phyloP scores from a whole-genome alignment of 208 protist genomes.

The Balamuthia mandrillaris region DNA sequence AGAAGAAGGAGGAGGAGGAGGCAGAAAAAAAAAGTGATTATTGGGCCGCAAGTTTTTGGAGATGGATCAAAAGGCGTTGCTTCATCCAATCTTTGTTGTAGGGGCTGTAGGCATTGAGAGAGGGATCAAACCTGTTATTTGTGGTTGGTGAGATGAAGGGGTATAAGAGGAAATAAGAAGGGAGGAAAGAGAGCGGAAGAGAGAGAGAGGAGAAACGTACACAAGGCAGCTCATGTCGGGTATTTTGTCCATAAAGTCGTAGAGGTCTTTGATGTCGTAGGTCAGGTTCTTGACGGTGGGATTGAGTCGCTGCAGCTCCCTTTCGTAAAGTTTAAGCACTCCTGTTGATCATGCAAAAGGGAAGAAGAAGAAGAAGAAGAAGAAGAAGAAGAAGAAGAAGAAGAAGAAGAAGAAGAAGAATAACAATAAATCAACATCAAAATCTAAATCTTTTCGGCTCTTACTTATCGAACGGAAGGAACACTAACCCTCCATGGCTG shows the following conservation, averaged over 20 bases:
- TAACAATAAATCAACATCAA: too few species aligned
- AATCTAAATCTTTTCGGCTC: background rate
- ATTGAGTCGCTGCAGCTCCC: constrained; percentile 39
- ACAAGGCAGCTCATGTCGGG: constrained; percentile 53
- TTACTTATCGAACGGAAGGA: background rate
- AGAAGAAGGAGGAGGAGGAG: too few species aligned
- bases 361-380: too few species aligned
- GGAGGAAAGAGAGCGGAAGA: background rate
- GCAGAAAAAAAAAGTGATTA: too few species aligned
- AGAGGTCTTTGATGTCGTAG: constrained; percentile 50
- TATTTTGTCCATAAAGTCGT: constrained; percentile 46
- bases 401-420: too few species aligned
- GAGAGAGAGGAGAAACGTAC: background rate
- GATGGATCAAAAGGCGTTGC: constrained; percentile 36
- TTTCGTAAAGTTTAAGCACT: constrained; percentile 47
- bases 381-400: too few species aligned
- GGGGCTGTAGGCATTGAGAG: constrained; percentile 45
- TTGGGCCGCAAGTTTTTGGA: constrained; percentile 55
- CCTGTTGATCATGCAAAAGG: too few species aligned
- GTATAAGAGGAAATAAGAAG: too few species aligned
- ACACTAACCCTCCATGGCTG: constrained; percentile 48
- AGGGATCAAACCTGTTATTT: constrained; percentile 20
- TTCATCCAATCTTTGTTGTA: constrained; percentile 62
- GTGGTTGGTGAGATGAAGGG: too few species aligned
- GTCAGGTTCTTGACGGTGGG: constrained; percentile 45